Evolutionary conservation across 2,329 filamentous ascomycete species (phyloP).

Genomic region (Canariomyces notabilis): DNA sequence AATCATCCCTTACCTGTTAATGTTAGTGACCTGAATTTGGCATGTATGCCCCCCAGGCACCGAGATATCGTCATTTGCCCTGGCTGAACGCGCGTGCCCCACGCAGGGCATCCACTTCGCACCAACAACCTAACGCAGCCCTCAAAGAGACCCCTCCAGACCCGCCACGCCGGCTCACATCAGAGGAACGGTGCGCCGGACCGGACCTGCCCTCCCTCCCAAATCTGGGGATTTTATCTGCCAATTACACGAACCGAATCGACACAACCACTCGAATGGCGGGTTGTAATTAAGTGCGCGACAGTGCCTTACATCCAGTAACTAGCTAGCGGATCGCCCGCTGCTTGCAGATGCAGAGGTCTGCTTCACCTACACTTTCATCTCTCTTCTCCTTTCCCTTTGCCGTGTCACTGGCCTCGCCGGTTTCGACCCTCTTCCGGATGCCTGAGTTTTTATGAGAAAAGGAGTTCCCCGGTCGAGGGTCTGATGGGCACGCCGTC

Average conservation of each 20-base stretch:
- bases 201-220: conserved; percentile 6
- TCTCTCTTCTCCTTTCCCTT: background rate
- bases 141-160: conserved; percentile 10
- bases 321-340: background rate
- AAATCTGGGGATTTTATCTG: conserved; percentile 8
- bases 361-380: background rate
- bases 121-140: conserved; percentile 10
- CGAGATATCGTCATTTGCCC: conserved; percentile 16
- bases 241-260: no score
- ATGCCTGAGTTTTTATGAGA: conserved; percentile 24
- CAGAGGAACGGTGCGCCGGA: conserved; percentile 7
- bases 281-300: no score
- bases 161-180: conserved; percentile 6
- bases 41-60: no score
- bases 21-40: no score
- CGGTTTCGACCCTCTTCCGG: background rate
- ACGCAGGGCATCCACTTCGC: conserved; percentile 6
- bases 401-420: conserved; percentile 1
- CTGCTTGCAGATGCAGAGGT: conserved; percentile 5
- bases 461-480: conserved; percentile 22
- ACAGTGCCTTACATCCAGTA: no score
- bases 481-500: conserved; percentile 32
- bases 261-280: no score
- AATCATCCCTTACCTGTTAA: no score
- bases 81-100: conserved; percentile 1